Percentiles rank a stretch among this genome's conserved stretches.
These are phyloP conservation scores for Solioccasus polychromus DNA, from an alignment of 768 basidiomycete genomes.

Conservation along the genomic window DNA sequence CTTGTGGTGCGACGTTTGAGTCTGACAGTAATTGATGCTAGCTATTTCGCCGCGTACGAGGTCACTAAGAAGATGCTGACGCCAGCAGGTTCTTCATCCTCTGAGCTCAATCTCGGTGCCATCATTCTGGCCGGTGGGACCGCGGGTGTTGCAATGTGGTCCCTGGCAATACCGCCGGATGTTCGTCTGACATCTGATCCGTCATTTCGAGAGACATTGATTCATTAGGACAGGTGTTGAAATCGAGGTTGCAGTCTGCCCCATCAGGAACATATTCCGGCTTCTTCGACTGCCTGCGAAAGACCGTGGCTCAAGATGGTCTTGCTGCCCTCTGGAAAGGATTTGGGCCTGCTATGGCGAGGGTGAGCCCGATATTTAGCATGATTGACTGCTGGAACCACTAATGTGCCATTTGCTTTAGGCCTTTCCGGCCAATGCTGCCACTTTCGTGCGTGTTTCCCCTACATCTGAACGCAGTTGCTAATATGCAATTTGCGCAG, in stretches of 20 bases:
- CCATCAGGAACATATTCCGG: constrained; percentile 98
- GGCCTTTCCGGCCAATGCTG: constrained; percentile 98
- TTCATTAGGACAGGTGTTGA: constrained; percentile 67
- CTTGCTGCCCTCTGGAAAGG: constrained; percentile 91
- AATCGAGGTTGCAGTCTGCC: constrained; percentile 94
- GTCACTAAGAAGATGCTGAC: constrained; percentile 85
- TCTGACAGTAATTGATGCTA: constrained; percentile 30
- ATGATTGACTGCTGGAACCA: background rate
- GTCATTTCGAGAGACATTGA: constrained; percentile 4
- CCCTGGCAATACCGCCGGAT: constrained; percentile 94
- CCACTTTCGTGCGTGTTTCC: constrained; percentile 70
- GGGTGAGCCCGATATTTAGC: constrained; percentile 46
- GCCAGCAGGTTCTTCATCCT: constrained; percentile 73
- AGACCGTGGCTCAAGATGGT: constrained; percentile 90
- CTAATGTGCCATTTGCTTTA: constrained; percentile 29
- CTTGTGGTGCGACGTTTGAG: constrained; percentile 1
- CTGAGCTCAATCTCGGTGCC: constrained; percentile 79
- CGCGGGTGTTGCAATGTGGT: constrained; percentile 98
- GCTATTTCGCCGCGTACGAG: constrained; percentile 98
- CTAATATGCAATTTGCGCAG: constrained; percentile 35
- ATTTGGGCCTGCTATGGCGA: constrained; percentile 94
- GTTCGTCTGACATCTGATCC: constrained; percentile 43
- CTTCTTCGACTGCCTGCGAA: constrained; percentile 86
- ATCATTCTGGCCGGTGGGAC: constrained; percentile 90
- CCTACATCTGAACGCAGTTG: background rate